phyloP scores from a whole-genome alignment of 176 grass and related monocot species.

The maize (Zea mays) region Zm-B73-REFERENCE-NAM-5.0 NC_050104.1:142704501-142705000 shows the following conservation, averaged over 20 bases:
- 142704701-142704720: slow-evolving; percentile 33
- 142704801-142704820: slow-evolving; percentile 48
- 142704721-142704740: slow-evolving; percentile 44
- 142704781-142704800: slow-evolving; percentile 81
- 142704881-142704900: slow-evolving; percentile 28
- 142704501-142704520: slow-evolving; percentile 27
- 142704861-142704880: slow-evolving; percentile 1
- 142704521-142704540: slow-evolving; percentile 36
- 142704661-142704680: slow-evolving; percentile 37
- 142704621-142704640: slow-evolving; percentile 46
- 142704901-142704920: slow-evolving; percentile 25
- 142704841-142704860: slow-evolving; percentile 19
- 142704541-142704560: slow-evolving; percentile 34
- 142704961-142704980: slow-evolving; percentile 10
- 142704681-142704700: slow-evolving; percentile 25
- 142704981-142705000: background rate
- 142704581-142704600: slow-evolving; percentile 12
- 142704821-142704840: slow-evolving; percentile 10
- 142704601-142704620: slow-evolving; percentile 29
- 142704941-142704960: background rate
- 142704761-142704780: slow-evolving; percentile 66
- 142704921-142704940: background rate
- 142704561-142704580: slow-evolving; percentile 33
- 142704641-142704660: slow-evolving; percentile 26
- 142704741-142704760: slow-evolving; percentile 57